Evolutionary conservation across 2,329 filamentous ascomycete genomes (phyloP).

Genomic region (Arthroderma sp.): DNA sequence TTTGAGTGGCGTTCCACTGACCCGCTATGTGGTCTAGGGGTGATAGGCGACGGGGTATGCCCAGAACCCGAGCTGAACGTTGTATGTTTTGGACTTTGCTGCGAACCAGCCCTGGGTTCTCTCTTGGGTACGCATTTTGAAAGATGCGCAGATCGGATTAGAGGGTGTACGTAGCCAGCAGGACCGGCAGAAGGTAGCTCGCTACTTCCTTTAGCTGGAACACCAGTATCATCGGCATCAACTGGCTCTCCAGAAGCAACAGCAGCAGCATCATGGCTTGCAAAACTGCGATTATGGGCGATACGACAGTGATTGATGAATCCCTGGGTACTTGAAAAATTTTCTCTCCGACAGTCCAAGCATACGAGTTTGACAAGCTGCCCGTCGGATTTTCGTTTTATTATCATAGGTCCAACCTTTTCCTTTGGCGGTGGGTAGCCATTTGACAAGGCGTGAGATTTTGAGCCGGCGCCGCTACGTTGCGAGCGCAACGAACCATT

Average conservation of each 20-base stretch:
- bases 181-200: constrained; percentile 20
- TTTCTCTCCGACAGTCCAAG: constrained; percentile 71
- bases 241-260: constrained; percentile 74
- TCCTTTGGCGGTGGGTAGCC: constrained; percentile 64
- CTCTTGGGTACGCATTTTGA: constrained; percentile 1
- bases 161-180: constrained; percentile 47
- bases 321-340: constrained; percentile 95
- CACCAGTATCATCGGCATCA: constrained; percentile 50
- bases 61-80: neutral
- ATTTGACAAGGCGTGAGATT: constrained; percentile 54
- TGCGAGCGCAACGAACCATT: constrained; percentile 46
- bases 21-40: neutral
- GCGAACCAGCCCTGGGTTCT: constrained; percentile 15
- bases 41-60: neutral
- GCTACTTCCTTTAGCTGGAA: constrained; percentile 29
- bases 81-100: constrained; percentile 15
- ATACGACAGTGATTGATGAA: constrained; percentile 99
- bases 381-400: constrained; percentile 71
- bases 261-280: constrained; percentile 90
- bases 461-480: constrained; percentile 47
- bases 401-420: constrained; percentile 66
- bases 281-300: constrained; percentile 82
- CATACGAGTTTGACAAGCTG: constrained; percentile 83
- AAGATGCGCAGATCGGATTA: constrained; percentile 45
- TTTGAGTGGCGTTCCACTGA: neutral